Evolutionary conservation across 106 monocot species (phyloP), one percentile per base, ranked within the genome.

Genomic region (Phalaenopsis aphrodite): DNA sequence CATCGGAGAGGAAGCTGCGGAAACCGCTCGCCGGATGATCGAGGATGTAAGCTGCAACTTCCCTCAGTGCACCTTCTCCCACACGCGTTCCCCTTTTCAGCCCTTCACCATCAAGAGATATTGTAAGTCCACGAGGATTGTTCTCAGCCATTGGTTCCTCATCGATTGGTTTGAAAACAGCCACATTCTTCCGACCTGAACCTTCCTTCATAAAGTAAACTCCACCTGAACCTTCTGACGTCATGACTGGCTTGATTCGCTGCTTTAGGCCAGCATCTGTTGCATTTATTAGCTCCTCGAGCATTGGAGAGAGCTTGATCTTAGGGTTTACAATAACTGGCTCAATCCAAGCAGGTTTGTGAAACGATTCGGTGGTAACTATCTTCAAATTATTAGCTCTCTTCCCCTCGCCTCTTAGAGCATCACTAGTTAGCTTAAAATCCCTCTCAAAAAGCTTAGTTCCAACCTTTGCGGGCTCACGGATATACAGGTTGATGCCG

Each of bases 111-210:
- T 91, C 88, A 5, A 58, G 10, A 10, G 88, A 84, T 57, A 88
- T 55, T 5, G 91, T 88, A n/a, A 91, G 86, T 1, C 91, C 91
- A 30, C 84, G 85, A 21, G 91, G 91, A 81, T 91, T 90, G 77
- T 87, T 91, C 76, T 78, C 79, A 21, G 91, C 91, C 91, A 88
- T 84, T 8, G 91, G 91, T 49, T 91, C 91, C 81, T 91, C 91
- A 76, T 91, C 91, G 17, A 61, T 79, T 2, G 91, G 91, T 82
- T 91, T 91, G 66, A 91, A 91, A 15, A 91, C 91, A 5, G 83
- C 81, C 57, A 87, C 74, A 76, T 84, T 77, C 24, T 84, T 87
- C 3, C 21, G 24, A 23, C 88, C 91, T 4, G 81, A 78, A 42
- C 3, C 75, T 55, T 88, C 91, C 48, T 69, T 86, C 88, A 91